A percentile compares a stretch with the other conserved stretches of the same genome.
Evolutionary conservation across 805 yeast genomes (phyloP).

Genomic region (Pichia rugopelliculosa): DNA sequence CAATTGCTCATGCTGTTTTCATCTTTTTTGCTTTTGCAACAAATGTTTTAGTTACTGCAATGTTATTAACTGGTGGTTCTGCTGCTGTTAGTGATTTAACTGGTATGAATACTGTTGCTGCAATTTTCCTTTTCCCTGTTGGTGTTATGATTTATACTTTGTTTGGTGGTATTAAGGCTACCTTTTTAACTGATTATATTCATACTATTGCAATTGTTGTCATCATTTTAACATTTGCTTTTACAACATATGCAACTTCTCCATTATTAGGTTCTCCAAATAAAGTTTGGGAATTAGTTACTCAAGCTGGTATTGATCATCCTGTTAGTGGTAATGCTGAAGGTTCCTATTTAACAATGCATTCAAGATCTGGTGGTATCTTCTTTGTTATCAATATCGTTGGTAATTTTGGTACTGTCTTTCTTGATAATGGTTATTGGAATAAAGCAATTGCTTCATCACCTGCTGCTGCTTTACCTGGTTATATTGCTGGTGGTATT

Average conservation of each 20-base stretch:
- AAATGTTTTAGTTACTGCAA: slow-evolving; percentile 83
- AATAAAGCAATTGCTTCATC: slow-evolving; percentile 75
- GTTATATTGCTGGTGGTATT: slow-evolving; percentile 80
- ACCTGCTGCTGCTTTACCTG: slow-evolving; percentile 80
- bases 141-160: slow-evolving; percentile 70
- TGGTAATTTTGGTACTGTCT: slow-evolving; percentile 87
- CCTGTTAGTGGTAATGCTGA: slow-evolving; percentile 77
- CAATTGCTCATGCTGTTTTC: slow-evolving; percentile 59
- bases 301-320: slow-evolving; percentile 45
- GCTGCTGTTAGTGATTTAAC: slow-evolving; percentile 76
- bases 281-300: slow-evolving; percentile 66
- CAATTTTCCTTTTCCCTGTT: slow-evolving; percentile 73
- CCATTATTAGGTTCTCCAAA: slow-evolving; percentile 74
- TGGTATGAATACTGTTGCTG: slow-evolving; percentile 73
- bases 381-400: slow-evolving; percentile 83
- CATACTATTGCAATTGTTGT: slow-evolving; percentile 78
- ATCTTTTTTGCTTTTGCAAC: slow-evolving; percentile 81
- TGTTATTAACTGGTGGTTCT: slow-evolving; percentile 87
- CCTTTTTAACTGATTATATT: slow-evolving; percentile 69
- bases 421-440: slow-evolving; percentile 82
- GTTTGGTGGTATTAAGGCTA: slow-evolving; percentile 78
- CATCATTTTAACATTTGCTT: slow-evolving; percentile 73
- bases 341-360: slow-evolving; percentile 86
- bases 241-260: slow-evolving; percentile 68
- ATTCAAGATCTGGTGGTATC: slow-evolving; percentile 78